These are phyloP conservation scores for Megacollybia marginata DNA, from an alignment of 768 basidiomycete species.

Conservation along the genomic window DNA sequence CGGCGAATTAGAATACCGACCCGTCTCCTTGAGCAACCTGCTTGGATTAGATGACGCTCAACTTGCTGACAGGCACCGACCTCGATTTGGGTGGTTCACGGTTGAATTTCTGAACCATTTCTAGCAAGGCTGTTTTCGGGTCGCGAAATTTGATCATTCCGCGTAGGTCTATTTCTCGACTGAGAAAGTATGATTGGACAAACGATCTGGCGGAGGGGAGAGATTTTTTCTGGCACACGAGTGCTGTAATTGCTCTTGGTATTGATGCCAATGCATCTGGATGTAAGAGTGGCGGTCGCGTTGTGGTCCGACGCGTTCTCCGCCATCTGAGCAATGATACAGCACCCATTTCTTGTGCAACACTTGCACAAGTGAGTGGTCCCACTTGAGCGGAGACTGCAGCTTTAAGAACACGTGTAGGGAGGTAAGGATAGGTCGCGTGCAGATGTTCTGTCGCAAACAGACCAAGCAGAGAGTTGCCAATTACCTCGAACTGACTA, in stretches of 20 bases:
- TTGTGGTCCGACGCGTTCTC: slow-evolving; percentile 44
- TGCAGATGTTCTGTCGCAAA: slow-evolving; percentile 83
- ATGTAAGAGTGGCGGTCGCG: slow-evolving; percentile 51
- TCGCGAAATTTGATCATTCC: slow-evolving; percentile 75
- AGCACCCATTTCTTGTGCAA: slow-evolving; percentile 84
- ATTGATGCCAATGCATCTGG: slow-evolving; percentile 87
- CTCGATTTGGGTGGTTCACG: slow-evolving; percentile 63
- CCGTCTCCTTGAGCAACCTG: slow-evolving; percentile 88
- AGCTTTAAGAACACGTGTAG: slow-evolving; percentile 85
- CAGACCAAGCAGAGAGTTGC: slow-evolving; percentile 85
- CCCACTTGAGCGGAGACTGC: slow-evolving; percentile 92
- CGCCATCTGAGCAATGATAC: neutral
- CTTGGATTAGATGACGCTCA: neutral
- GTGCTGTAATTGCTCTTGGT: slow-evolving; percentile 78
- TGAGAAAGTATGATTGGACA: slow-evolving; percentile 83
- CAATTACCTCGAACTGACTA: slow-evolving; percentile 64
- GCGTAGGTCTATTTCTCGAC: slow-evolving; percentile 72
- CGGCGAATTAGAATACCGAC: slow-evolving; percentile 84
- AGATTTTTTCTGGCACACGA: slow-evolving; percentile 84
- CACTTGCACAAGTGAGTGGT: slow-evolving; percentile 69
- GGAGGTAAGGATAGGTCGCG: slow-evolving; percentile 80
- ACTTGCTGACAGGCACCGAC: slow-evolving; percentile 23
- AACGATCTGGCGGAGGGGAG: slow-evolving; percentile 83
- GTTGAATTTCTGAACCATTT: slow-evolving; percentile 64
- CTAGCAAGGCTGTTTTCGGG: slow-evolving; percentile 69